These are phyloP conservation scores for Populus alba DNA, from an alignment of 345 rosid genomes.

Conservation along the genomic window DNA sequence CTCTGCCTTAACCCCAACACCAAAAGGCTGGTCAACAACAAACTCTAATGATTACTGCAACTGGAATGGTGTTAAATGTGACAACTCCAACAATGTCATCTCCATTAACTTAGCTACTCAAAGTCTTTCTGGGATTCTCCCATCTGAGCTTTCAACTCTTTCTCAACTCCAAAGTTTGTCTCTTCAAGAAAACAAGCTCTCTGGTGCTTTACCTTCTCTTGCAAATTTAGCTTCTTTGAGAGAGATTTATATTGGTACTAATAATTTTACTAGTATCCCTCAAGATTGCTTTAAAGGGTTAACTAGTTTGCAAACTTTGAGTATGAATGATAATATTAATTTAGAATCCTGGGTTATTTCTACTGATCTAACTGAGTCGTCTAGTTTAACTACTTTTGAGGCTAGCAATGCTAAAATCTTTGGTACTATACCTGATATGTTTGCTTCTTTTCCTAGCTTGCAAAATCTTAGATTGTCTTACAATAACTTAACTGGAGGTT, in stretches of 20 bases:
- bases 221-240: constrained; percentile 47
- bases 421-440: constrained; percentile 62
- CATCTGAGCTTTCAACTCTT: constrained; percentile 53
- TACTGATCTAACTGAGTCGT: constrained; percentile 40
- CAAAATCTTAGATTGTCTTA: constrained; percentile 56
- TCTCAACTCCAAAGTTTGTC: constrained; percentile 44
- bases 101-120: constrained; percentile 36
- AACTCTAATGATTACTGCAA: constrained; percentile 39
- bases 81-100: constrained; percentile 41
- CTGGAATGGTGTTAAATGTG: constrained; percentile 60
- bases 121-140: constrained; percentile 44
- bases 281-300: constrained; percentile 60
- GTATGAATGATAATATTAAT: constrained; percentile 33
- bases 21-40: constrained; percentile 53
- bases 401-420: constrained; percentile 39
- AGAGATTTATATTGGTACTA: constrained; percentile 40
- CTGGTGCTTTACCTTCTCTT: constrained; percentile 62
- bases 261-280: constrained; percentile 54
- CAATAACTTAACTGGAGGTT: constrained; percentile 63
- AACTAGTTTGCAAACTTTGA: constrained; percentile 42
- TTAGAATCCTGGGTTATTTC: constrained; percentile 64
- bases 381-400: constrained; percentile 37
- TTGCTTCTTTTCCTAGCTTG: constrained; percentile 45
- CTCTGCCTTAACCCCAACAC: constrained; percentile 41
- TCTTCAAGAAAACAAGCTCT: constrained; percentile 48